Conservation (phyloP, 1,139 yeast genomes). For the Debaryomyces coudertii region DNA sequence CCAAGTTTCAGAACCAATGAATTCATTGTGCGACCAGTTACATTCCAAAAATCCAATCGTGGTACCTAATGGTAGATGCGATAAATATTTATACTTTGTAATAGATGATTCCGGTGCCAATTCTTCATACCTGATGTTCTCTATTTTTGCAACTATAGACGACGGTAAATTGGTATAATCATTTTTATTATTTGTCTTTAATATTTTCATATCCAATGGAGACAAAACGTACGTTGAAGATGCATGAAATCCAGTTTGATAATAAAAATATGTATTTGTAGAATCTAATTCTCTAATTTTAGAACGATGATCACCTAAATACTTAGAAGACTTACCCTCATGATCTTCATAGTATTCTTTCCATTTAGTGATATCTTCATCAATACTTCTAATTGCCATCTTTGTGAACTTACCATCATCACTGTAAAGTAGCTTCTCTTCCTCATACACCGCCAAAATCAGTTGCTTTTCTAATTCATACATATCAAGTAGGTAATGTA, state of each 20-base stretch:
- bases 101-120: slow-evolving; percentile 54
- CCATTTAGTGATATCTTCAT: slow-evolving; percentile 46
- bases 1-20: slow-evolving; percentile 54
- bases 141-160: slow-evolving; percentile 61
- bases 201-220: slow-evolving; percentile 75
- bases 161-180: slow-evolving; percentile 70
- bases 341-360: slow-evolving; percentile 11
- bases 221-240: slow-evolving; percentile 69
- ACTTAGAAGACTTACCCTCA: not conserved
- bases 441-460: slow-evolving; percentile 50
- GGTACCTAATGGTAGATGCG: slow-evolving; percentile 84
- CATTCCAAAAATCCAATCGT: slow-evolving; percentile 84
- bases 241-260: slow-evolving; percentile 75
- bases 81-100: slow-evolving; percentile 69
- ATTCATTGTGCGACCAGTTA: slow-evolving; percentile 64
- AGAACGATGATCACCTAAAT: not conserved
- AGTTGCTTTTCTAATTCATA: slow-evolving; percentile 58
- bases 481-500: slow-evolving; percentile 53
- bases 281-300: not conserved
- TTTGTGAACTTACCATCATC: slow-evolving; percentile 62
- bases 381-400: slow-evolving; percentile 60
- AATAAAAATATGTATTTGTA: slow-evolving; percentile 34
- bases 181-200: slow-evolving; percentile 61
- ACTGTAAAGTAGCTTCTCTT: slow-evolving; percentile 60
- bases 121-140: slow-evolving; percentile 69